phyloP scores from a whole-genome alignment of 148 eudicot genomes.

The Cornus florida region DNA sequence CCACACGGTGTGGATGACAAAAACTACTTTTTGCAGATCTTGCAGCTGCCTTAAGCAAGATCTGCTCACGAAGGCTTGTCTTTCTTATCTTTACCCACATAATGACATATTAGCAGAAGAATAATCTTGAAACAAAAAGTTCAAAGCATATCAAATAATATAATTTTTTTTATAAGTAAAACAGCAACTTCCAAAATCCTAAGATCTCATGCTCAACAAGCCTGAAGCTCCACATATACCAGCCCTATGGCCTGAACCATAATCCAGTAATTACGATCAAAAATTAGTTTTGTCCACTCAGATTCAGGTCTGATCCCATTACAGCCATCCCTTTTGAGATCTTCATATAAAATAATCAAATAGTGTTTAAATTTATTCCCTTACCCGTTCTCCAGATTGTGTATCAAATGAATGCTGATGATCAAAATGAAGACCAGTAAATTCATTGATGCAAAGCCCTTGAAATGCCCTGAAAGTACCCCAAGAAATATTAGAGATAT shows the following conservation, averaged over 20 bases:
- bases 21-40: not conserved
- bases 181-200: not conserved
- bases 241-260: not conserved
- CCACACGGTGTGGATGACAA: not conserved
- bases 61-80: not conserved
- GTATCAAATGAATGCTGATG: constrained; percentile 74
- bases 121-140: not conserved
- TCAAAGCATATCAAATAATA: not conserved
- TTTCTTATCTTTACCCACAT: no score
- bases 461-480: constrained; percentile 79
- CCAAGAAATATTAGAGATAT: not conserved
- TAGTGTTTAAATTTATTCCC: not conserved
- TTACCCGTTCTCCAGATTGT: constrained; percentile 95
- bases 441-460: constrained; percentile 98
- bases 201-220: not conserved
- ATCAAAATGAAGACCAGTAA: constrained; percentile 84
- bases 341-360: not conserved
- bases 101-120: not conserved
- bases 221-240: not conserved
- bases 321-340: not conserved
- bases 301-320: not conserved
- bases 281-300: not conserved
- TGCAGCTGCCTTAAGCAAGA: not conserved
- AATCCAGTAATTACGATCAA: not conserved
- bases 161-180: not conserved